A percentile compares a stretch with the other conserved stretches of the same genome.
phyloP scores from a whole-genome alignment of 805 yeast genomes.

The Candida ortonii region DNA sequence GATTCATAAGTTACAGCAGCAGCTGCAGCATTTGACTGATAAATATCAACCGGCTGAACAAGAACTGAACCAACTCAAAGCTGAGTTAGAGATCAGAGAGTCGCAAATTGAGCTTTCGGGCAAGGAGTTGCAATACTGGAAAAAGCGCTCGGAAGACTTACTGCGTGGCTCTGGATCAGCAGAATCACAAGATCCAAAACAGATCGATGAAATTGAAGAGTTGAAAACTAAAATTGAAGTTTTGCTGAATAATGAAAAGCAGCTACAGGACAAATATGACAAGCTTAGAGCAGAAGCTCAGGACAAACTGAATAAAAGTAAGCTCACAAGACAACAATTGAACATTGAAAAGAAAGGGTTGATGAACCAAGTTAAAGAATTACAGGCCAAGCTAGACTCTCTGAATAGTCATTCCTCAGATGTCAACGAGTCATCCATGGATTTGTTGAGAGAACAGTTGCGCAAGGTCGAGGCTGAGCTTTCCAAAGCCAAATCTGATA shows the following conservation, averaged over 20 bases:
- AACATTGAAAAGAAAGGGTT: constrained; percentile 18
- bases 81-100: constrained; percentile 43
- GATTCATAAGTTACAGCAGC: constrained; percentile 17
- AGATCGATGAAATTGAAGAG: constrained; percentile 30
- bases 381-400: constrained; percentile 16
- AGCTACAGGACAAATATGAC: constrained; percentile 24
- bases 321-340: constrained; percentile 22
- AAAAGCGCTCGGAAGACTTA: constrained; percentile 47
- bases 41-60: constrained; percentile 15
- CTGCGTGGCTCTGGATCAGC: constrained; percentile 28
- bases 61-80: constrained; percentile 17
- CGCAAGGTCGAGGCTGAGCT: constrained; percentile 7
- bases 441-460: constrained; percentile 6
- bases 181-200: constrained; percentile 17
- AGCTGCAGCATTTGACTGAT: constrained; percentile 6
- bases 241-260: constrained; percentile 15
- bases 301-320: constrained; percentile 29
- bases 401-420: too few species aligned
- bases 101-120: constrained; percentile 45
- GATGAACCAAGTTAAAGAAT: constrained; percentile 12
- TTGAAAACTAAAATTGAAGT: constrained; percentile 16
- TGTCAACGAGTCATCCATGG: constrained; percentile 1
- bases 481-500: constrained; percentile 11
- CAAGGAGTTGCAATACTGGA: constrained; percentile 62
- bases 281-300: constrained; percentile 32